These are phyloP conservation scores for Silybum marianum DNA, from an alignment of 129 eudicot genomes.

Conservation along the genomic window DNA sequence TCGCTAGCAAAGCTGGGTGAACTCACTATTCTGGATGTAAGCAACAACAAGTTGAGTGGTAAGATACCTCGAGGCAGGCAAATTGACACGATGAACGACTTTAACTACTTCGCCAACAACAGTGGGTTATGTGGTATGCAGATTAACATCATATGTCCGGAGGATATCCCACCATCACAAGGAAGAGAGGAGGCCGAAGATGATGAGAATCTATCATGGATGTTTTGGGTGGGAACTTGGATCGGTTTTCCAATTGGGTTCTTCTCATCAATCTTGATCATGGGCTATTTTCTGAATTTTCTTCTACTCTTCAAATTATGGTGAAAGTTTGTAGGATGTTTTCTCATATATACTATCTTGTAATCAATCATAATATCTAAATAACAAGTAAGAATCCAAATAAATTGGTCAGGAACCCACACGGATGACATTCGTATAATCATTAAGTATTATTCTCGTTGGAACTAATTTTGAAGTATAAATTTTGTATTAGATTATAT, in stretches of 20 bases:
- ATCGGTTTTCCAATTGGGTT: constrained; percentile 37
- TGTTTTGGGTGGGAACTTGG: constrained; percentile 24
- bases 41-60: constrained; percentile 37
- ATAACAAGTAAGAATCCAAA: background rate
- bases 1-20: constrained; percentile 25
- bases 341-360: background rate
- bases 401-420: background rate
- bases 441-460: background rate
- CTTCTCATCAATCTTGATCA: constrained; percentile 1
- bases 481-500: background rate
- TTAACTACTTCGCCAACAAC: constrained; percentile 29
- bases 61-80: constrained; percentile 28
- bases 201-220: constrained; percentile 5
- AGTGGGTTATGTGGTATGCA: constrained; percentile 45
- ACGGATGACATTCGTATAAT: background rate
- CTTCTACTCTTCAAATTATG: background rate
- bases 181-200: constrained; percentile 1
- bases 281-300: background rate
- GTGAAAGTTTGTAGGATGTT: background rate
- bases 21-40: constrained; percentile 26
- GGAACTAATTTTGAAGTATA: background rate
- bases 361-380: background rate
- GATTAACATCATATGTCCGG: constrained; percentile 27
- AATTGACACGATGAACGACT: constrained; percentile 33
- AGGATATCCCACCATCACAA: background rate